Evolutionary conservation across 1,284 basidiomycete genomes (phyloP), one percentile per base, ranked within the genome.

Genomic region (Ceratobasidium sp.): DNA sequence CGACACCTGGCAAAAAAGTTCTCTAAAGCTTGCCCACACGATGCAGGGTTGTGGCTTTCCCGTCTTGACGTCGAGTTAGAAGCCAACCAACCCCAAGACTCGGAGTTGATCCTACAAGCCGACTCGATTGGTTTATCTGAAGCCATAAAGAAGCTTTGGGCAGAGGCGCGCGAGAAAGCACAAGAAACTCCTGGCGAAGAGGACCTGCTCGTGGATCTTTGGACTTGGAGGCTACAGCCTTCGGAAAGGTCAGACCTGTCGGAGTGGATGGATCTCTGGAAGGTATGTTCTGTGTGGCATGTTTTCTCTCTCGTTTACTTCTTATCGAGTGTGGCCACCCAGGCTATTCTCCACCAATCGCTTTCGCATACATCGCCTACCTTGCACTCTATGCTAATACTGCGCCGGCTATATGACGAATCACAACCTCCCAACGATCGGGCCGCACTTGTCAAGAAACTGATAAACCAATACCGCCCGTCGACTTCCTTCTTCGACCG

Each of bases 11-110:
- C 88, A 42, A 84, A 84, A 66, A 88, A 87, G 81, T 91, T 90
- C 80, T 62, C 78, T 10, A 65, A 65, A n/a, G 86, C 86, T 17
- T 81, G 83, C 23, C 80, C 81, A 74, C 81, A 81, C 59, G 84
- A 85, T 69, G 83, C 86, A 33, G 78, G 79, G 44, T 85, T 92
- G 23, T 92, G 91, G 91, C 82, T 91, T 23, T 87, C 87, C 26
- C 85, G 89, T 28, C 85, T 92, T 10, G 85, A 85, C 33, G 87
- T 85, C 5, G 89, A 91, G 81, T 76, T 50, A 3, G 74, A 64
- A 26, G 74, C 64, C 3, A 82, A 82, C 52, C n/a, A 44, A 33
- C 84, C 88, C 67, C 80, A 80, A 9, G 81, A 80, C 26, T n/a
- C 26, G 80, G 81, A 40, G 82, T 26, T 76, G 44, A 48, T 66